Percentiles rank a stretch among this genome's conserved stretches.
These are phyloP conservation scores for Blastobotrys terrestris DNA, from an alignment of 805 yeast genomes.

Conservation along the genomic window DNA sequence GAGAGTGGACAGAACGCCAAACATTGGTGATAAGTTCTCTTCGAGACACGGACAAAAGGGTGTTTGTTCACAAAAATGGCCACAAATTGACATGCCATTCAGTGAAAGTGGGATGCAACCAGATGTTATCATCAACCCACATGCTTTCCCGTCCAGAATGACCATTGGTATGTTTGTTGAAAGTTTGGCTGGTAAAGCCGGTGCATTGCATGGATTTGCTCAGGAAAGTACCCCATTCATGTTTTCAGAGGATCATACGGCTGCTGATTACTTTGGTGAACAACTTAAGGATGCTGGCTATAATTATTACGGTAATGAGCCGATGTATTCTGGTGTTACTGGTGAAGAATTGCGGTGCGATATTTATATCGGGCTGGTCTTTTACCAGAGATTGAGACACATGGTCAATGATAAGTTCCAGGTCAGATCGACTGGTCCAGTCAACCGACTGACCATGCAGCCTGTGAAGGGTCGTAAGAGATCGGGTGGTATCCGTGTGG, in stretches of 20 bases:
- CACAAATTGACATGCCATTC: slow-evolving; percentile 94
- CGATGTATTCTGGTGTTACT: slow-evolving; percentile 97
- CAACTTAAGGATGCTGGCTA: slow-evolving; percentile 84
- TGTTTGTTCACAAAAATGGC: slow-evolving; percentile 98
- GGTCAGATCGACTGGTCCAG: slow-evolving; percentile 98
- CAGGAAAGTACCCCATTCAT: slow-evolving; percentile 98
- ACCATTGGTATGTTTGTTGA: slow-evolving; percentile 99
- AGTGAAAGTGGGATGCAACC: slow-evolving; percentile 95
- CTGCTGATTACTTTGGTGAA: slow-evolving; percentile 96
- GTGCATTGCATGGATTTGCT: slow-evolving; percentile 95
- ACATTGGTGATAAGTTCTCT: slow-evolving; percentile 96
- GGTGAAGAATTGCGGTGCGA: slow-evolving; percentile 97
- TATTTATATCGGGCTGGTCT: slow-evolving; percentile 93
- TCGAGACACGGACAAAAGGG: slow-evolving; percentile 99
- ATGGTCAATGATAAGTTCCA: slow-evolving; percentile 99
- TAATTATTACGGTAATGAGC: slow-evolving; percentile 97
- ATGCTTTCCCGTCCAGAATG: slow-evolving; percentile 99
- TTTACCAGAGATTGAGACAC: slow-evolving; percentile 96
- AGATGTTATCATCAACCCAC: slow-evolving; percentile 96
- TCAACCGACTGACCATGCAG: slow-evolving; percentile 94
- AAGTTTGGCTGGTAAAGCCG: slow-evolving; percentile 97
- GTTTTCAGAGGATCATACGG: slow-evolving; percentile 85
- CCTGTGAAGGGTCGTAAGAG: slow-evolving; percentile 99
- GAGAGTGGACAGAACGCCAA: slow-evolving; percentile 84
- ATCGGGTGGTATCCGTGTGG: slow-evolving; percentile 98